A percentile compares a stretch with the other conserved stretches of the same genome.
Conservation (phyloP, 2,329 filamentous ascomycete species). For the Sporothrix curviconia region DNA sequence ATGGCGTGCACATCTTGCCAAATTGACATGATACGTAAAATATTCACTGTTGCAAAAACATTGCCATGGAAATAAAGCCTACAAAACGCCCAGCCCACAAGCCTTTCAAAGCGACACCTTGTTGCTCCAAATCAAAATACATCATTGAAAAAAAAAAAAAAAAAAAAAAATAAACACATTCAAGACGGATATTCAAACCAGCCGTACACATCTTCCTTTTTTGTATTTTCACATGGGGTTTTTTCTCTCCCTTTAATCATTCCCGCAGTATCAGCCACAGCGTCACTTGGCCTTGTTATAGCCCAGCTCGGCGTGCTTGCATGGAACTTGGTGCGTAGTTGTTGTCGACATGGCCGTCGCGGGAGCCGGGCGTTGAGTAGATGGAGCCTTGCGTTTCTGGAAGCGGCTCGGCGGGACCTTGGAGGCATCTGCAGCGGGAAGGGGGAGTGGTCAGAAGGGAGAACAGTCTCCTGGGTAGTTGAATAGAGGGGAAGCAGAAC, state of each 20-base stretch:
- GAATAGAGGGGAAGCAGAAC: no score
- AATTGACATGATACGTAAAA: no score
- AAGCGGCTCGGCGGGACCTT: constrained; percentile 63
- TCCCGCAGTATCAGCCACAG: not conserved
- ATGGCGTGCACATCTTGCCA: no score
- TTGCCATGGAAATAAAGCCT: not conserved
- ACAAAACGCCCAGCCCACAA: no score
- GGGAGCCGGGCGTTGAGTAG: constrained; percentile 57
- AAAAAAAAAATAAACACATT: not conserved
- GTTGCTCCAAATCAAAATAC: no score
- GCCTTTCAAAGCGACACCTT: no score
- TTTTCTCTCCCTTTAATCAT: not conserved
- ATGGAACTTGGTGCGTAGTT: constrained; percentile 55
- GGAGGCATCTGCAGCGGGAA: constrained; percentile 45
- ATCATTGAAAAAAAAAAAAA: no score
- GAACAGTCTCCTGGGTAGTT: no score
- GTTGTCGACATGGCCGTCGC: constrained; percentile 57
- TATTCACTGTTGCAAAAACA: not conserved
- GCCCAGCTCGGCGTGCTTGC: constrained; percentile 51
- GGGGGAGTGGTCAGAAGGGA: no score
- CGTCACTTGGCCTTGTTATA: constrained; percentile 30
- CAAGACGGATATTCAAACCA: not conserved
- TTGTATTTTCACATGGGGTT: no score
- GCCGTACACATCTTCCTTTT: not conserved
- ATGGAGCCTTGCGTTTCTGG: constrained; percentile 63